Evolutionary conservation across 108 stramenopile genomes (phyloP), one percentile per base, ranked within the genome.

Genomic region (Cyclotella sp.): DNA sequence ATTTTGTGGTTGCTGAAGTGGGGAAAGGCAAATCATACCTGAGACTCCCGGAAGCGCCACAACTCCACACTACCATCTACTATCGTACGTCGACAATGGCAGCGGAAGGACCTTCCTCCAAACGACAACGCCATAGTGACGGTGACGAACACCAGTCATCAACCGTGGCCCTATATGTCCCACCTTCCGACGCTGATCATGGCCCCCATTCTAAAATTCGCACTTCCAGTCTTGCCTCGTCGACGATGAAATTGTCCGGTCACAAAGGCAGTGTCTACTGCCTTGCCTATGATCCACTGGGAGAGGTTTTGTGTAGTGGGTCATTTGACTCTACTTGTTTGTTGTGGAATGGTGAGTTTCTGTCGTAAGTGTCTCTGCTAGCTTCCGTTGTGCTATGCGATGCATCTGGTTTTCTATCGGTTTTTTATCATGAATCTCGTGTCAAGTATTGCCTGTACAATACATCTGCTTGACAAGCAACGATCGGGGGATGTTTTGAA

Each of bases 251-350:
- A 47, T 77, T 97, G 12, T 87, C 94, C 1, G 96, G 96, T 22
- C 96, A 97, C 68, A 90, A 87, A 55, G 96, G 92, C 22, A 88
- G 92, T 15, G 91, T 97, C 14, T 97, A 95, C 71, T 86, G 87
- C 29, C 73, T 95, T 18, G 66, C 79, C 10, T 97, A 94, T 62
- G 88, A 90, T 57, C 89, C 93, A 8, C 71, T 57, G 11, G 96
- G 96, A n/a, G 63, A 87, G 59, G 61, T 81, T 27, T 68, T 94
- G 47, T 88, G 86, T 44, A 87, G 87, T 60, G 93, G 86, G 18
- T 84, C 83, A 11, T 90, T 93, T 41, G 96, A 96, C 68, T 89
- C 77, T 46, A 90, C 84, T 11, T 88, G 89, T 51, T 78, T 94
- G 12, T 70, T 96, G 40, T 97, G 96, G 96, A 91, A 95, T 70